Evolutionary conservation across 1,284 basidiomycete genomes (phyloP), one percentile per base, ranked within the genome.

Genomic region (Kalmanozyma brasiliensis): DNA sequence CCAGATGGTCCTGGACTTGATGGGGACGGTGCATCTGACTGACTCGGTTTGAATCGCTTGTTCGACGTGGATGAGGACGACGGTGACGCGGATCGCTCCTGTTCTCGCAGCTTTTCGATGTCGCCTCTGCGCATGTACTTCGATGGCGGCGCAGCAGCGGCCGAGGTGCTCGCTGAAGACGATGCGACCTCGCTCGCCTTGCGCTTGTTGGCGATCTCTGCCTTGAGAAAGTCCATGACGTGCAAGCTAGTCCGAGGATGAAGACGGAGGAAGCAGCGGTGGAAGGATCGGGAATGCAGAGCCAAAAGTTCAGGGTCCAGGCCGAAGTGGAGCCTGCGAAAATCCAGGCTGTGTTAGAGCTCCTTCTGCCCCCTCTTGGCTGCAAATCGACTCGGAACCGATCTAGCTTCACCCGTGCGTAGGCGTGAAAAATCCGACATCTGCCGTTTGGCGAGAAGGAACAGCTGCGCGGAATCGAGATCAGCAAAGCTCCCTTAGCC

Each of bases 171-270:
- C n/a, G n/a, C n/a, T n/a, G 56, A 51, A 4, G 52, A 20, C 11
- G 56, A 49, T 11, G 42, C 53, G 17, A 43, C 1, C 23, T 53
- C 61, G 30, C 49, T 35, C 81, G 94, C 95, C 75, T 93, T 90
- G 83, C 97, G 96, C 56, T 87, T 84, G 53, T 57, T 66, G 32
- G 73, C 20, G 66, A 98, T 91, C 84, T 95, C 92, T 53, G 92
- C 89, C 77, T 90, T 91, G 76, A 94, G 88, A 23, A 88, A 88
- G 79, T 94, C 89, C 92, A 94, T 94, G 29, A 16, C 45, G 10
- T 35, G 24, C 24, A 17, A 3, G 13, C 13, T 22, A 13, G 26
- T n/a, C 23, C 13, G 7, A 32, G 16, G 43, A 1, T 23, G 38
- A 22, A 19, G 48, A 11, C n/a, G 30, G 44, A 37, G 33, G 38